Conservation (phyloP, 352 stramenopile species). For the Globisporangium camurandrum region DNA sequence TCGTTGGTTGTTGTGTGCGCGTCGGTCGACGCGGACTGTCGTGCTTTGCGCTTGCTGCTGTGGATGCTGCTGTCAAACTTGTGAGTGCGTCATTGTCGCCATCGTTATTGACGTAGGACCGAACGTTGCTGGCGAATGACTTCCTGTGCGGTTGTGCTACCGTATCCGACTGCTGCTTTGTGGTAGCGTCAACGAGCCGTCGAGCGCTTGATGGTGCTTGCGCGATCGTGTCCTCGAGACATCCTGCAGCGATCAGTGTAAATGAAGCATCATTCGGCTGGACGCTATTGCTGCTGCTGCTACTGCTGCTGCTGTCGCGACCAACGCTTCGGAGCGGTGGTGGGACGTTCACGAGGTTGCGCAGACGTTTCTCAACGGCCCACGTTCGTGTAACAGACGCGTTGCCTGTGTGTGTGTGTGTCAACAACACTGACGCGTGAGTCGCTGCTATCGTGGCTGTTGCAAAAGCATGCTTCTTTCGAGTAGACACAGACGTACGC, state of each 20-base stretch:
- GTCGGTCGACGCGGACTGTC: constrained; percentile 6
- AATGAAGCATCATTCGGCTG: not conserved
- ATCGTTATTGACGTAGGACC: no score
- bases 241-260: constrained; percentile 1
- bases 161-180: not conserved
- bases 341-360: constrained; percentile 35
- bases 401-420: constrained; percentile 4
- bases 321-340: constrained; percentile 20
- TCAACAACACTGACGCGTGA: no score
- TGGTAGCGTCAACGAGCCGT: not conserved
- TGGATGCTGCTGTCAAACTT: constrained; percentile 1
- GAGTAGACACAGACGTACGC: constrained; percentile 3
- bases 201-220: not conserved
- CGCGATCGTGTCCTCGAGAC: constrained; percentile 5
- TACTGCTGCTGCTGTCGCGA: not conserved
- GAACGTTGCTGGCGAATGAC: no score
- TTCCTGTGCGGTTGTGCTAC: no score
- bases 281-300: not conserved
- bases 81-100: constrained; percentile 8
- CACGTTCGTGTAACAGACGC: constrained; percentile 32
- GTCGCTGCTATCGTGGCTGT: no score
- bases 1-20: not conserved
- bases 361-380: constrained; percentile 48
- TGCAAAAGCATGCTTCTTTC: no score
- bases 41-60: constrained; percentile 1